Evolutionary conservation across 805 yeast genomes (phyloP).

Genomic region (Kluyveromyces wickerhamii): DNA sequence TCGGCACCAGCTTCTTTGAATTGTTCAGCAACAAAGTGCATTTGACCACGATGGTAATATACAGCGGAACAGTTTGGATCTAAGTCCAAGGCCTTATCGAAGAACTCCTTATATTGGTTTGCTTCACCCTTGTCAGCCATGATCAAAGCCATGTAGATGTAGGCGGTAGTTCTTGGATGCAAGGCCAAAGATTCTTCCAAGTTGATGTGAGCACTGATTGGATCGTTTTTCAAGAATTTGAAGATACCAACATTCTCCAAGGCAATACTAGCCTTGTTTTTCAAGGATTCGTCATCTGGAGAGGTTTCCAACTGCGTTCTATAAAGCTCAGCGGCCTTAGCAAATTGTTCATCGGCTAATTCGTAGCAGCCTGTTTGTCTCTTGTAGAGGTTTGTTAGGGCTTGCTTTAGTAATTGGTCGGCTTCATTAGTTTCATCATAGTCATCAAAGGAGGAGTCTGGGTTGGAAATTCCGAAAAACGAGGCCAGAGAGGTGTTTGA

Average conservation of each 20-base stretch:
- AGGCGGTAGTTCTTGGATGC: constrained; percentile 72
- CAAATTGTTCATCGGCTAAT: constrained; percentile 35
- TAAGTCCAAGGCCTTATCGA: constrained; percentile 59
- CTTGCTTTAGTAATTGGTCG: constrained; percentile 57
- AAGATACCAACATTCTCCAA: constrained; percentile 79
- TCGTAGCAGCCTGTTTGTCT: constrained; percentile 34
- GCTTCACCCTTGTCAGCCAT: constrained; percentile 77
- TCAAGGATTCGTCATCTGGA: constrained; percentile 21
- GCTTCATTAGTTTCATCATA: constrained; percentile 50
- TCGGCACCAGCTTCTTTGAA: constrained; percentile 62
- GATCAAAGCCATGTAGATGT: constrained; percentile 73
- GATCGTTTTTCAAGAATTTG: constrained; percentile 71
- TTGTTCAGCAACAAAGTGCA: constrained; percentile 72
- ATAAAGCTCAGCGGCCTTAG: constrained; percentile 50
- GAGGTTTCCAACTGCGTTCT: constrained; percentile 19
- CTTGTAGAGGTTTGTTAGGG: constrained; percentile 46
- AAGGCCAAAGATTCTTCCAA: constrained; percentile 58
- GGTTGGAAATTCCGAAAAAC: constrained; percentile 78
- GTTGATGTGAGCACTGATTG: constrained; percentile 53
- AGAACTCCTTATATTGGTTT: constrained; percentile 57
- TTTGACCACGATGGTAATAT: constrained; percentile 92
- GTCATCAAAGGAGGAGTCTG: constrained; percentile 41
- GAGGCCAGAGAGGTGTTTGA: constrained; percentile 78
- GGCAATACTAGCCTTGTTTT: constrained; percentile 54
- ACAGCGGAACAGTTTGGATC: constrained; percentile 72